Evolutionary conservation across 495 filamentous ascomycete species (phyloP).

Genomic region (Aspergillus asperescens): DNA sequence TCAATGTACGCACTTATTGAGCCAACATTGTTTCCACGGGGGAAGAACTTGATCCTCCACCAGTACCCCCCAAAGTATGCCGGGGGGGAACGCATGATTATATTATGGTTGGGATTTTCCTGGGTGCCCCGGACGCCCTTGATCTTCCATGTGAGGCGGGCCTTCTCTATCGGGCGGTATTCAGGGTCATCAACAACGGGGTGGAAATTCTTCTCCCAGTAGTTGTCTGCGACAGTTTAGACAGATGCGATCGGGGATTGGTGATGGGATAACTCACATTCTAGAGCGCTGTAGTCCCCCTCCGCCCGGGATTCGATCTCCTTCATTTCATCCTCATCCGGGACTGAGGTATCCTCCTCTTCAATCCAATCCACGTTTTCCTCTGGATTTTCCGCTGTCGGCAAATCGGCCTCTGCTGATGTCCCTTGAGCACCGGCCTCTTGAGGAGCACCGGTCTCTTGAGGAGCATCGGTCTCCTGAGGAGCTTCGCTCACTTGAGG

Average conservation of each 20-base stretch:
- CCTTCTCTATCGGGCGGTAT: constrained; percentile 45
- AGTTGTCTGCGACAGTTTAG: constrained; percentile 36
- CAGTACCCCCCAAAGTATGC: constrained; percentile 58
- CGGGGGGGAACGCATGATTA: constrained; percentile 55
- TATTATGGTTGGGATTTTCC: constrained; percentile 53
- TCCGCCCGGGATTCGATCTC: constrained; percentile 49
- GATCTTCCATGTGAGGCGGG: constrained; percentile 57
- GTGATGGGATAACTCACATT: constrained; percentile 38
- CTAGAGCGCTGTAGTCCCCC: constrained; percentile 47
- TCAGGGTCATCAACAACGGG: constrained; percentile 56
- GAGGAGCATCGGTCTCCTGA: too few species aligned
- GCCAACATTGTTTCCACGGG: constrained; percentile 57
- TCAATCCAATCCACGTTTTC: constrained; percentile 48
- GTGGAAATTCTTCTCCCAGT: constrained; percentile 58
- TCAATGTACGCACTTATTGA: constrained; percentile 61
- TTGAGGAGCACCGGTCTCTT: background rate
- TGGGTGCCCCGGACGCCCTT: constrained; percentile 56
- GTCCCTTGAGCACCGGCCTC: constrained; percentile 1
- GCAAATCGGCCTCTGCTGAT: background rate
- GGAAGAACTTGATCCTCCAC: constrained; percentile 68
- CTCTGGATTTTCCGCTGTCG: background rate
- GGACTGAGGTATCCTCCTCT: constrained; percentile 52
- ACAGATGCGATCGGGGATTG: constrained; percentile 11
- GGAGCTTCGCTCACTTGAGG: background rate
- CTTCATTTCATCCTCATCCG: constrained; percentile 56